These are phyloP conservation scores for Penstemon eatonii DNA, from an alignment of 257 asterid species.

Conservation along the genomic window DNA sequence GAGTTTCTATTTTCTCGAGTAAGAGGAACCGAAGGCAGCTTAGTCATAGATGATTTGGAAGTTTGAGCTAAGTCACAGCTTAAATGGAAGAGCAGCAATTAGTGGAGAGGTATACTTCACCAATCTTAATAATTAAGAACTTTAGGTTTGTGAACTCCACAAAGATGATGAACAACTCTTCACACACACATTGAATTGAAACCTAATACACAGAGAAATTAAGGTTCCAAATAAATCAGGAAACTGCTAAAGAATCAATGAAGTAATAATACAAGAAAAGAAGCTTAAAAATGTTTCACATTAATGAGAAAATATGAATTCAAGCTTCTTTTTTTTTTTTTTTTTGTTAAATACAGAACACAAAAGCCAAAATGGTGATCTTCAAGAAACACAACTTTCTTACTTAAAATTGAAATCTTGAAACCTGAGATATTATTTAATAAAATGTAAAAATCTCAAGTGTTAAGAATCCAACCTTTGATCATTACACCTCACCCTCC, in stretches of 20 bases:
- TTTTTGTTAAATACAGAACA: not conserved
- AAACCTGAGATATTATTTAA: not conserved
- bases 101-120: slow-evolving; percentile 23
- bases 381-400: slow-evolving; percentile 21
- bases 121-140: not conserved
- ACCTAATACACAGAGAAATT: slow-evolving; percentile 6
- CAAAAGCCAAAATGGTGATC: slow-evolving; percentile 19
- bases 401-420: not conserved
- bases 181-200: not conserved
- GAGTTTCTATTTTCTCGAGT: slow-evolving; percentile 37
- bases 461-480: slow-evolving; percentile 25
- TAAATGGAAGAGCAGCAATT: slow-evolving; percentile 28
- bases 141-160: not conserved
- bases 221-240: slow-evolving; percentile 22
- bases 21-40: slow-evolving; percentile 43
- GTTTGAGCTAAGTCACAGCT: slow-evolving; percentile 34
- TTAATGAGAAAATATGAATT: slow-evolving; percentile 29
- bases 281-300: slow-evolving; percentile 16
- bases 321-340: not conserved
- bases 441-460: slow-evolving; percentile 11
- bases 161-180: not conserved
- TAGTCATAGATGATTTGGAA: slow-evolving; percentile 43
- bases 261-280: not conserved
- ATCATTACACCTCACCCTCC: slow-evolving; percentile 24
- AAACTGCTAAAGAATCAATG: slow-evolving; percentile 20